Conservation (phyloP, 2,329 filamentous ascomycete species). For the Clonostachys rhizophaga region DNA sequence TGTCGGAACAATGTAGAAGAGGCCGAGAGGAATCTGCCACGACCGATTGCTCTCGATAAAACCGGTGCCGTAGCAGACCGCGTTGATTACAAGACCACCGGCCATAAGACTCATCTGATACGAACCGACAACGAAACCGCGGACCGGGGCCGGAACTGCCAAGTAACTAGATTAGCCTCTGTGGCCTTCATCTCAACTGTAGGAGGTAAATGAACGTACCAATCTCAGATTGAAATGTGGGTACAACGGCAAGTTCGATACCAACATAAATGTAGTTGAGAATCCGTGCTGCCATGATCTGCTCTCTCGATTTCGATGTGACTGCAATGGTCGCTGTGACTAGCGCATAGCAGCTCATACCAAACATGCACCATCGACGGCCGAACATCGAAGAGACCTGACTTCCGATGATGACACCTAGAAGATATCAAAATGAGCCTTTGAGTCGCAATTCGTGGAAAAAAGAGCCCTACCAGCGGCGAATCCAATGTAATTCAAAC, state of each 20-base stretch:
- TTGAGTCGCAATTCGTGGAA: too few species aligned
- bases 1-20: conserved; percentile 37
- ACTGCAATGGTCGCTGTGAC: conserved; percentile 40
- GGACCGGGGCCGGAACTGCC: conserved; percentile 55
- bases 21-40: conserved; percentile 38
- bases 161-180: too few species aligned
- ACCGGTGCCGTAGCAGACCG: conserved; percentile 43
- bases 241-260: conserved; percentile 53
- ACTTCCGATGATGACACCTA: neutral
- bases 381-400: conserved; percentile 42
- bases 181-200: too few species aligned
- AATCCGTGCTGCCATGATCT: conserved; percentile 46
- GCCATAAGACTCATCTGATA: conserved; percentile 56
- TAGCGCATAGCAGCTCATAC: conserved; percentile 12
- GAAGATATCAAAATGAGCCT: too few species aligned
- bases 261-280: conserved; percentile 51
- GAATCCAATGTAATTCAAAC: neutral
- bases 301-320: neutral
- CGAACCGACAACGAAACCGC: conserved; percentile 52
- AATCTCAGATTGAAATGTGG: conserved; percentile 46
- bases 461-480: neutral
- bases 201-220: too few species aligned
- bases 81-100: conserved; percentile 42
- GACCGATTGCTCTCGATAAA: conserved; percentile 27
- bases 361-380: conserved; percentile 46